A percentile compares a stretch with the other conserved stretches of the same genome.
Conservation (phyloP, 2,329 filamentous ascomycete species). For the Penicillium sp. region DNA sequence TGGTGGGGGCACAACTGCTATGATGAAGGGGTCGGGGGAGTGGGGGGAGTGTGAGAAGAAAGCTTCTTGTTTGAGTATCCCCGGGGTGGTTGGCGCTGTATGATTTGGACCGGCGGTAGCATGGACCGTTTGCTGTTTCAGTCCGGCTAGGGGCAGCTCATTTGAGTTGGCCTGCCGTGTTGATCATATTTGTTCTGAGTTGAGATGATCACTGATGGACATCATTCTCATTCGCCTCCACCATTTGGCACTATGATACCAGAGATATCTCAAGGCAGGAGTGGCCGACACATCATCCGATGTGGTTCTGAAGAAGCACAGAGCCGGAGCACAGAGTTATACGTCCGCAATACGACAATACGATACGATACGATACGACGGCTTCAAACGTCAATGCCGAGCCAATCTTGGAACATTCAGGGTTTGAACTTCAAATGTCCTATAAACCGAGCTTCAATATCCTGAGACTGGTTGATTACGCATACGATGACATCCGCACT, state of each 20-base stretch:
- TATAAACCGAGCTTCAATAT: too few species aligned
- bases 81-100: neutral
- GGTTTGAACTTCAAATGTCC: too few species aligned
- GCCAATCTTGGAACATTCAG: too few species aligned
- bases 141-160: neutral
- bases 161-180: neutral
- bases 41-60: neutral
- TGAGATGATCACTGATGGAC: neutral
- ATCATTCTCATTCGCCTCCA: neutral
- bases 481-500: too few species aligned
- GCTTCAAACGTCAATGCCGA: too few species aligned
- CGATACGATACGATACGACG: too few species aligned
- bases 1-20: neutral
- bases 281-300: too few species aligned
- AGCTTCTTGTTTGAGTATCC: neutral
- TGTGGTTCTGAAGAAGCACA: too few species aligned
- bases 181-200: neutral
- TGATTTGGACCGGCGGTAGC: neutral
- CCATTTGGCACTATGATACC: neutral
- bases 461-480: too few species aligned
- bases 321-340: too few species aligned
- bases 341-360: too few species aligned
- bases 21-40: neutral
- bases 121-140: neutral
- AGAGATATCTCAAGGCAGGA: too few species aligned